phyloP scores from a whole-genome alignment of 768 basidiomycete species.

The Tricholoma terreum region DNA sequence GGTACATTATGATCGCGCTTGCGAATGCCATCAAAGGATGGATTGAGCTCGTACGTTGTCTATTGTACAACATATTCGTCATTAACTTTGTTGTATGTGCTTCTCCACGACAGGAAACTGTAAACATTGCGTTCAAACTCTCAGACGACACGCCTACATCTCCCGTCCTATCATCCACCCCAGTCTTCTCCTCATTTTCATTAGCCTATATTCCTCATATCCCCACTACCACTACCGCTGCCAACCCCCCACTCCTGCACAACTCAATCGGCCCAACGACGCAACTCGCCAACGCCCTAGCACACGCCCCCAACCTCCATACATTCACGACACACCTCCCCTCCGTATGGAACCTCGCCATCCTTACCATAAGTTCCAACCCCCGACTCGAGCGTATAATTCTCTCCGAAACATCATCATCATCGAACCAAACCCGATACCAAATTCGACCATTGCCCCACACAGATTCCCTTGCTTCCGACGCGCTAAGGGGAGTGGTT shows the following conservation, averaged over 20 bases:
- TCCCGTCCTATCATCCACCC: constrained; percentile 12
- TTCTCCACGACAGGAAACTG: constrained; percentile 40
- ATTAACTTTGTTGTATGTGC: neutral
- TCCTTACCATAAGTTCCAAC: constrained; percentile 49
- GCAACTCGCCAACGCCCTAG: constrained; percentile 32
- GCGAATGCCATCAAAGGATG: constrained; percentile 43
- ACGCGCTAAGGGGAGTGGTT: too few relatives aligned
- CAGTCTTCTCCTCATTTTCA: constrained; percentile 12
- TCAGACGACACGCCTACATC: constrained; percentile 40
- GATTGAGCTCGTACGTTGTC: constrained; percentile 44
- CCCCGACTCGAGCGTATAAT: constrained; percentile 46
- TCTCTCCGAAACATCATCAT: constrained; percentile 20
- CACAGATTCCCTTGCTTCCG: neutral
- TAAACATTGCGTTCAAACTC: constrained; percentile 54
- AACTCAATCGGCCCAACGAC: constrained; percentile 27
- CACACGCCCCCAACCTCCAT: constrained; percentile 41
- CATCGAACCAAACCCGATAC: neutral
- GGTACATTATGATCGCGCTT: constrained; percentile 42
- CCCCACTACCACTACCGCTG: neutral
- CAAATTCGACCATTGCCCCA: neutral
- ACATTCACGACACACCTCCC: constrained; percentile 54
- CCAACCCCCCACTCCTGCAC: constrained; percentile 1
- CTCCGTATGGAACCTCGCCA: constrained; percentile 53
- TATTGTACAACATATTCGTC: neutral
- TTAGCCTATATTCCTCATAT: constrained; percentile 1